Percentiles rank a stretch among this genome's conserved stretches.
Conservation (phyloP, 495 filamentous ascomycete genomes). For the Tetracladium marchalianum region DNA sequence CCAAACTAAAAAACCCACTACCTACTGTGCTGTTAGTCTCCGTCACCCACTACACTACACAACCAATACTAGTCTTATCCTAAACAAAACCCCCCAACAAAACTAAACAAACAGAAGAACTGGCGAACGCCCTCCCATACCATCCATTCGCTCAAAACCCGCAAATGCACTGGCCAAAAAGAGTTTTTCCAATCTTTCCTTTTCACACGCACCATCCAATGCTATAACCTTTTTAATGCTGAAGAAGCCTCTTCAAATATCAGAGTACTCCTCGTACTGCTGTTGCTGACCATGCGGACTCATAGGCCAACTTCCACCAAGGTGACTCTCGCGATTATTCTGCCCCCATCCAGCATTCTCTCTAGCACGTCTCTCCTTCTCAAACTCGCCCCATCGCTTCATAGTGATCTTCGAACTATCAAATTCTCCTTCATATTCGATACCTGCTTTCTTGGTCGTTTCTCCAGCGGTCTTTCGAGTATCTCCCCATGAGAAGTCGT, state of each 20-base stretch:
- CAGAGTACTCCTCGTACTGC: conserved; percentile 15
- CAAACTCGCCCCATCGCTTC: conserved; percentile 97
- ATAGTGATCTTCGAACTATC: conserved; percentile 97
- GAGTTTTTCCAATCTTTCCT: background rate
- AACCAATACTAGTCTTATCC: background rate
- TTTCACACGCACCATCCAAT: conserved; percentile 4
- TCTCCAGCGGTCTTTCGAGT: conserved; percentile 93
- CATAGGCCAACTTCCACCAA: background rate
- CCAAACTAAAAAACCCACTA: too few species aligned
- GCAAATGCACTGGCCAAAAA: too few species aligned
- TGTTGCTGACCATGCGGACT: background rate
- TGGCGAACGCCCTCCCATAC: too few species aligned
- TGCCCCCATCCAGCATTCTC: conserved; percentile 12
- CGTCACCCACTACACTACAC: conserved; percentile 1
- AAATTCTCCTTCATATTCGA: conserved; percentile 89
- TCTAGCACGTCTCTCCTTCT: conserved; percentile 43
- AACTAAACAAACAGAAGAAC: too few species aligned
- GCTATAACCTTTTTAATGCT: background rate
- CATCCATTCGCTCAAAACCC: too few species aligned
- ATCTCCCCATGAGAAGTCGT: conserved; percentile 99
- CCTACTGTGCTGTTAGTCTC: too few species aligned
- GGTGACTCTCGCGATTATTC: conserved; percentile 11
- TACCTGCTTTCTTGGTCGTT: conserved; percentile 66
- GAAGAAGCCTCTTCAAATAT: conserved; percentile 4
- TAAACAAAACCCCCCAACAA: too few species aligned